Conservation (phyloP, 177 flowering plant species). For the Vitis hybrid region DNA sequence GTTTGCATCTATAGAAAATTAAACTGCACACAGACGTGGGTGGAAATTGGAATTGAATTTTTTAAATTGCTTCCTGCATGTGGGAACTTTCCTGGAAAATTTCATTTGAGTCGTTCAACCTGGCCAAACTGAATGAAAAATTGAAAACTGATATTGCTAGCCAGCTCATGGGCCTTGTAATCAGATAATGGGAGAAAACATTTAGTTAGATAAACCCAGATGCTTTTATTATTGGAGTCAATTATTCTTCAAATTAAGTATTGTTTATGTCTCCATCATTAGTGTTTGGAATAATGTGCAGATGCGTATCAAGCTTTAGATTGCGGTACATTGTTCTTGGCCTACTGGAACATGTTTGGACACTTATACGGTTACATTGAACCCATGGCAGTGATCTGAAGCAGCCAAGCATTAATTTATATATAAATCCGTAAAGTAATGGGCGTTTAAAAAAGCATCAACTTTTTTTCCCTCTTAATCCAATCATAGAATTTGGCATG, state of each 20-base stretch:
- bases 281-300: not conserved
- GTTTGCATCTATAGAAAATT: no score
- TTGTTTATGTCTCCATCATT: not conserved
- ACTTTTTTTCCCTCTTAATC: not conserved
- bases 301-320: slow-evolving; percentile 13
- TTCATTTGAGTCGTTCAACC: not conserved
- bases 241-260: not conserved
- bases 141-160: no score
- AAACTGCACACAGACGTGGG: no score
- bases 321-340: slow-evolving; percentile 24
- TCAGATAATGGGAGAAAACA: no score
- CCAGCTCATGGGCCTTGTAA: no score
- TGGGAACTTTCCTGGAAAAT: not conserved
- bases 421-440: not conserved
- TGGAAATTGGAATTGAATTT: no score
- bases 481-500: not conserved
- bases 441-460: not conserved
- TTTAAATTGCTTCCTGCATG: no score
- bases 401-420: not conserved
- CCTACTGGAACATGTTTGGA: slow-evolving; percentile 1
- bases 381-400: not conserved
- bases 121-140: no score
- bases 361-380: slow-evolving; percentile 1
- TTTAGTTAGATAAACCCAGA: not conserved
- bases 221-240: not conserved